A percentile compares a stretch with the other conserved stretches of the same genome.
Conservation (phyloP, 352 stramenopile genomes). For the Globisporangium cylindrosporum region DNA sequence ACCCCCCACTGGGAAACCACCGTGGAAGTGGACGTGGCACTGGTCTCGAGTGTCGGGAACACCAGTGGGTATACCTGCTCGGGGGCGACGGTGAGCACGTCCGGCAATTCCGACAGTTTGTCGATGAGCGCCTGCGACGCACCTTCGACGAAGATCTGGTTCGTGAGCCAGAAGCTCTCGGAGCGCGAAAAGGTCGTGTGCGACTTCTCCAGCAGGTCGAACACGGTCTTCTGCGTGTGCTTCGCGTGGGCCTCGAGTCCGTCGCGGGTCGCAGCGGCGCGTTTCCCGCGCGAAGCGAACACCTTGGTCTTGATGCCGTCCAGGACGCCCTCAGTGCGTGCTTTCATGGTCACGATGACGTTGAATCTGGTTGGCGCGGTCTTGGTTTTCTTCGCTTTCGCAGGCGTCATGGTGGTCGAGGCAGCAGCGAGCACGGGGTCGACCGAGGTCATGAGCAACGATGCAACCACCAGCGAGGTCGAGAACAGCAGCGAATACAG, state of each 20-base stretch:
- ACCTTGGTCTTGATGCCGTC: slow-evolving; percentile 29
- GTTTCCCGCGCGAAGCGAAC: slow-evolving; percentile 31
- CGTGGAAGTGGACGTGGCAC: slow-evolving; percentile 27
- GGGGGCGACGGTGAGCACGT: slow-evolving; percentile 34
- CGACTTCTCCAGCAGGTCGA: slow-evolving; percentile 24
- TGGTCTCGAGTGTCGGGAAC: slow-evolving; percentile 29
- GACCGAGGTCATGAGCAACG: not conserved
- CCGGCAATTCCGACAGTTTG: slow-evolving; percentile 34
- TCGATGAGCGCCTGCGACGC: slow-evolving; percentile 44
- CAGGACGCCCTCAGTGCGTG: slow-evolving; percentile 26
- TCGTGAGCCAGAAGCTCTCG: slow-evolving; percentile 63
- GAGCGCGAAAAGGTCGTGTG: slow-evolving; percentile 22
- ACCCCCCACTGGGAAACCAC: slow-evolving; percentile 45
- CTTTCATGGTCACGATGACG: slow-evolving; percentile 55
- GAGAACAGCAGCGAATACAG: slow-evolving; percentile 1
- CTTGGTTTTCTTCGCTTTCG: not conserved
- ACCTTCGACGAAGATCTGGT: slow-evolving; percentile 51
- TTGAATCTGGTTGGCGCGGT: slow-evolving; percentile 15
- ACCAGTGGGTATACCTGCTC: slow-evolving; percentile 43
- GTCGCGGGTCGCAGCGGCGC: slow-evolving; percentile 30
- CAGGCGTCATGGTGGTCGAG: not conserved
- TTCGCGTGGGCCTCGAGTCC: slow-evolving; percentile 33
- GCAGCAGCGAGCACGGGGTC: not conserved
- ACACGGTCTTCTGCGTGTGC: slow-evolving; percentile 32
- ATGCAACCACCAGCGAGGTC: not conserved